These are phyloP conservation scores for Diospyros lotus DNA, from an alignment of 148 eudicot species.

Conservation along the genomic window DNA sequence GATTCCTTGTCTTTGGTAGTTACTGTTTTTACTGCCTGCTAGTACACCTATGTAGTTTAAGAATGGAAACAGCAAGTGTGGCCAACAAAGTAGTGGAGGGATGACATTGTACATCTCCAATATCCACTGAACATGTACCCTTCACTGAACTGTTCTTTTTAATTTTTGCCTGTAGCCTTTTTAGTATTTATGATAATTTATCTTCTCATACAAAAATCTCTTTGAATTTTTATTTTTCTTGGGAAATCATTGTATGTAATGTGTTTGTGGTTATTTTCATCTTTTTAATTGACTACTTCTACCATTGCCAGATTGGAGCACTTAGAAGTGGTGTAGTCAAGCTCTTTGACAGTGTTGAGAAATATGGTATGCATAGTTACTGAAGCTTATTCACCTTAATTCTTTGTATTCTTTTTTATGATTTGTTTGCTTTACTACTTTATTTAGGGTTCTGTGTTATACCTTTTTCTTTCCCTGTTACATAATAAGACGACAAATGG, in stretches of 20 bases:
- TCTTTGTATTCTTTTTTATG: neutral
- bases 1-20: too few relatives aligned
- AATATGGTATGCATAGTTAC: conserved; percentile 57
- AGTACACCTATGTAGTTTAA: neutral
- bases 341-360: conserved; percentile 83
- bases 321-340: conserved; percentile 69
- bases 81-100: neutral
- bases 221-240: neutral
- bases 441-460: neutral
- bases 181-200: neutral
- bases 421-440: neutral
- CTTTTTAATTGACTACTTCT: conserved; percentile 7
- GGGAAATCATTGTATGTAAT: neutral
- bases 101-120: neutral
- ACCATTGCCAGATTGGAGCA: conserved; percentile 56
- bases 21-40: too few relatives aligned
- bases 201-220: neutral
- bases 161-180: neutral
- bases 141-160: neutral
- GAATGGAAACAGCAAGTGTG: neutral
- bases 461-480: neutral
- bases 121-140: neutral
- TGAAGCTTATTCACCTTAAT: neutral
- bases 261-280: neutral
- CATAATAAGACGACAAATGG: neutral